Evolutionary conservation across 2,329 filamentous ascomycete species (phyloP), one percentile per base, ranked within the genome.

Genomic region (Fusarium stilboides): DNA sequence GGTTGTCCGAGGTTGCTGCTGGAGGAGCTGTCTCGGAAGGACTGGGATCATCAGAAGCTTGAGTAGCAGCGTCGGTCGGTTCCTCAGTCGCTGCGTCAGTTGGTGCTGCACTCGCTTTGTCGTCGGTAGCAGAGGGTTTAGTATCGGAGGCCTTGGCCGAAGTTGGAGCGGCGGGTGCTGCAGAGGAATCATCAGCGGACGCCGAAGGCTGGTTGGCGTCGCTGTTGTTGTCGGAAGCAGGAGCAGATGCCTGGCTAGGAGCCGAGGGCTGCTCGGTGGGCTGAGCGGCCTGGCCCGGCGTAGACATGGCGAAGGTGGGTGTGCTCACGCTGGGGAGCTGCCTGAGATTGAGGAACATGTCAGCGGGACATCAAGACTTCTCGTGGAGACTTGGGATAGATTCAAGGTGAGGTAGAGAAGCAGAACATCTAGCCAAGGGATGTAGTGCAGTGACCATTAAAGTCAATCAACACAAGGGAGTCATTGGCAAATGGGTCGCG

Each of bases 261-360:
- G 51, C 70, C 17, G 73, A 65, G 20, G 73, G 51, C n/a, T 61
- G 56, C 44, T 62, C 66, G 24, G 73, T 74, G 34, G 72, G 64
- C 58, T 64, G 63, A 22, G 68, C 58, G 65, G 62, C 52, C 52
- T 66, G 52, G 20, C 57, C 74, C 43, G 76, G 72, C 44, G 55
- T 70, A 55, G 77, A 78, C 80, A 82, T 82, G 71, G 67, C 76
- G 65, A 75, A 73, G 65, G 66, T 68, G 53, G 65, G 62, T 19
- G 71, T 68, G 65, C 57, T 68, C 53, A 65, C 52, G 52, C 58
- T 64, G 34, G 54, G 65, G 31, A 73, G 46, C 57, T 76, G 77
- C 61, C 78, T 81, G 58, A 56, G 57, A 55, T 69, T 49, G 63
- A 76, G 70, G 51, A 76, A 64, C 74, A 76, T 79, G 75, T 82